Conservation (phyloP, 2,329 filamentous ascomycete genomes). For the Lasiodiplodia sp. region DNA sequence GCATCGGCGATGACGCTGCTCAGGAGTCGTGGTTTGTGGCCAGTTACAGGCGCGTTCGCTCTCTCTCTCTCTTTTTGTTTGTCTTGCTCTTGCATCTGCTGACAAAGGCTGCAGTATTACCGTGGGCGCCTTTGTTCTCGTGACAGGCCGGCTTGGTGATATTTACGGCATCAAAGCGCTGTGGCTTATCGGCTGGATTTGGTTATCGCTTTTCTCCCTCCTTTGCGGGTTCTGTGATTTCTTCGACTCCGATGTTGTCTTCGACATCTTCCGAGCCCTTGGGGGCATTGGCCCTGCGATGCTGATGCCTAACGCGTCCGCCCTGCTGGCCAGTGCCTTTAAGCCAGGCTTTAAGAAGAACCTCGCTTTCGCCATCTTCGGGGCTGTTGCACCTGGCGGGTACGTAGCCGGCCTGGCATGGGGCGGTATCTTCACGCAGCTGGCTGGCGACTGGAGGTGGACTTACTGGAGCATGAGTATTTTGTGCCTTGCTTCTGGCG, state of each 20-base stretch:
- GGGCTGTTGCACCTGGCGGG: constrained; percentile 33
- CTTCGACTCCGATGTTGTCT: constrained; percentile 24
- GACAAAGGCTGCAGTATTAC: neutral
- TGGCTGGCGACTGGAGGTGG: constrained; percentile 26
- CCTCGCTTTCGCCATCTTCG: constrained; percentile 33
- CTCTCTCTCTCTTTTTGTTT: neutral
- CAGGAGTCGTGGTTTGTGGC: constrained; percentile 15
- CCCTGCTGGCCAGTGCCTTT: too few relatives aligned
- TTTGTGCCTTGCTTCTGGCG: too few relatives aligned
- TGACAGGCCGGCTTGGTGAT: neutral
- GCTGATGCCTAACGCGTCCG: too few relatives aligned
- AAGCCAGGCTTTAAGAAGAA: constrained; percentile 9
- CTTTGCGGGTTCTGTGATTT: constrained; percentile 25
- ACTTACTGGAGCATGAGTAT: too few relatives aligned
- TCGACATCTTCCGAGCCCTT: constrained; percentile 33
- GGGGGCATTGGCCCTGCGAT: too few relatives aligned
- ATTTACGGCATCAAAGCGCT: too few relatives aligned
- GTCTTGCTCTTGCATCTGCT: neutral
- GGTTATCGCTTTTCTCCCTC: constrained; percentile 13
- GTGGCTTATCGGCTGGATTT: neutral
- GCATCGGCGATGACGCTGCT: neutral
- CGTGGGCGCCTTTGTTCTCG: constrained; percentile 8
- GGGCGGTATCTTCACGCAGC: constrained; percentile 32
- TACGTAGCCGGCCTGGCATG: constrained; percentile 32
- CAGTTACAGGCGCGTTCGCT: constrained; percentile 10